These are phyloP conservation scores for Rhododendron kiyosumense DNA, from an alignment of 148 eudicot species.

Conservation along the genomic window DNA sequence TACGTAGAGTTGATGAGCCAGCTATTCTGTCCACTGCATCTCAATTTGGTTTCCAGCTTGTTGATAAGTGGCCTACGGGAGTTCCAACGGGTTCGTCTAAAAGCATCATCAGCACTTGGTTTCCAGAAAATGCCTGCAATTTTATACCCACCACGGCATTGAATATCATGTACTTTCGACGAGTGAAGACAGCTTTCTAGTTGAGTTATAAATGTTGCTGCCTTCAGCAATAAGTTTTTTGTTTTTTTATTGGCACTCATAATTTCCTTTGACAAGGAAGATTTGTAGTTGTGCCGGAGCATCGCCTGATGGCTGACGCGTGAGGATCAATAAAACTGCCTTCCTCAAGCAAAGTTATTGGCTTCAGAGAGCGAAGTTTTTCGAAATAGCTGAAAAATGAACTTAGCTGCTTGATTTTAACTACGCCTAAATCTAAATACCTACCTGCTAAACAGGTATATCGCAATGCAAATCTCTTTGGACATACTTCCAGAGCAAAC, in stretches of 20 bases:
- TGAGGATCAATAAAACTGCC: not conserved
- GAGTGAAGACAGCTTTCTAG: not conserved
- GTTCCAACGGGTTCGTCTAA: constrained; percentile 9
- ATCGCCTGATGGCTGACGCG: not conserved
- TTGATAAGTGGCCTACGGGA: constrained; percentile 71
- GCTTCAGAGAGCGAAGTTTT: not conserved
- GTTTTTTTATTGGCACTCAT: not conserved
- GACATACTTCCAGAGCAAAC: too few species aligned
- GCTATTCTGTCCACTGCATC: constrained; percentile 70
- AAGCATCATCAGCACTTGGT: constrained; percentile 50
- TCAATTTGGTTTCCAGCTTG: constrained; percentile 54
- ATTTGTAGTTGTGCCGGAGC: not conserved
- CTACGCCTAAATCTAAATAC: too few species aligned
- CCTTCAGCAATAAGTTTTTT: not conserved
- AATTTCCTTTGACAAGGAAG: not conserved
- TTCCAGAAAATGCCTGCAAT: constrained; percentile 21
- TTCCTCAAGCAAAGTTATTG: not conserved
- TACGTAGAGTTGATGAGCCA: constrained; percentile 83
- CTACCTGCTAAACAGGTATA: too few species aligned
- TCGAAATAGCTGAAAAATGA: not conserved
- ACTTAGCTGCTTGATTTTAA: not conserved
- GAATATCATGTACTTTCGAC: constrained; percentile 67
- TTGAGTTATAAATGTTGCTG: not conserved
- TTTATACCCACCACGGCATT: constrained; percentile 58
- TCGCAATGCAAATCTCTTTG: too few species aligned